Conservation (phyloP, 1,139 yeast species). For the Zygosaccharomyces pseudobailii region DNA sequence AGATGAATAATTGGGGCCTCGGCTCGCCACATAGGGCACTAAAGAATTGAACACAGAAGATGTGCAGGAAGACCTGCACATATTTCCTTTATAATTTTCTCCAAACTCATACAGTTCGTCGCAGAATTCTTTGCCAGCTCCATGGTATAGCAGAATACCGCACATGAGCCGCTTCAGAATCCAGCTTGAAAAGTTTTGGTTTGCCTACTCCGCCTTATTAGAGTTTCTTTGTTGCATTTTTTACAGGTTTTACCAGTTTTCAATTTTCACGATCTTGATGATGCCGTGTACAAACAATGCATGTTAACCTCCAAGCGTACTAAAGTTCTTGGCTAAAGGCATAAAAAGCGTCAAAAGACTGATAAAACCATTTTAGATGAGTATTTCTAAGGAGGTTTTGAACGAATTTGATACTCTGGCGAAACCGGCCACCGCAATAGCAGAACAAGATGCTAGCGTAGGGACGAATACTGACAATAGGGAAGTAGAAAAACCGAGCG, state of each 20-base stretch:
- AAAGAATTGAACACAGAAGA: slow-evolving; percentile 31
- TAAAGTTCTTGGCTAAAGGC: background rate
- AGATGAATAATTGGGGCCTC: slow-evolving; percentile 53
- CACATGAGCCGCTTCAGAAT: slow-evolving; percentile 34
- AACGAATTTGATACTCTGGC: slow-evolving; percentile 18
- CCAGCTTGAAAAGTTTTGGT: no score
- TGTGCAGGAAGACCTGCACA: slow-evolving; percentile 16
- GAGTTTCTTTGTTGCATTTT: background rate
- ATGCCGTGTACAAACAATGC: background rate
- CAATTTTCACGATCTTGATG: background rate
- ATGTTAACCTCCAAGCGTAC: background rate
- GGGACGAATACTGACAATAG: background rate
- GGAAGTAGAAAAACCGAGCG: slow-evolving; percentile 8
- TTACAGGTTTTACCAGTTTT: background rate
- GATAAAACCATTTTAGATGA: background rate
- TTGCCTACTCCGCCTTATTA: no score
- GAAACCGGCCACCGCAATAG: background rate
- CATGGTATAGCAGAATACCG: slow-evolving; percentile 39
- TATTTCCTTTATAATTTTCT: slow-evolving; percentile 23
- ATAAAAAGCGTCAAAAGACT: background rate
- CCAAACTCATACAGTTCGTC: slow-evolving; percentile 19
- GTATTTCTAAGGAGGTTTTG: slow-evolving; percentile 7
- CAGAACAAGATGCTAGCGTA: background rate
- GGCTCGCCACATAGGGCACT: slow-evolving; percentile 41
- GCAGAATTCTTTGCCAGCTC: background rate